A percentile compares a stretch with the other conserved stretches of the same genome.
These are phyloP conservation scores for Glycine latifolia DNA, from an alignment of 306 rosid species.

Conservation along the genomic window DNA sequence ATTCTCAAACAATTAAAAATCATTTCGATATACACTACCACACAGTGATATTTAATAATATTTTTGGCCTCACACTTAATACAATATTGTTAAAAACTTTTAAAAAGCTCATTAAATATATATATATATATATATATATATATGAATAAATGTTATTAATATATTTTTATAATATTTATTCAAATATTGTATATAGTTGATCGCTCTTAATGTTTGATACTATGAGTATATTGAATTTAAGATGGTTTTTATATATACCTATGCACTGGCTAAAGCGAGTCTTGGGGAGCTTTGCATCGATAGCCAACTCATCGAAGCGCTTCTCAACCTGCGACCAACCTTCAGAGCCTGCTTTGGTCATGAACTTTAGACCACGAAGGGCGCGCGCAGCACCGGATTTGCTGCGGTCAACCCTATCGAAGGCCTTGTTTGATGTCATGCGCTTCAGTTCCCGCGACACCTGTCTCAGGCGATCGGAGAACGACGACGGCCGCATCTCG, in stretches of 20 bases:
- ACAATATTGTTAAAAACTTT: too few relatives aligned
- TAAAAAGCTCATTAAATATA: too few relatives aligned
- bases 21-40: too few relatives aligned
- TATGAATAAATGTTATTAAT: too few relatives aligned
- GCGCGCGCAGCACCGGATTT: slow-evolving; percentile 84
- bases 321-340: slow-evolving; percentile 75
- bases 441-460: slow-evolving; percentile 82
- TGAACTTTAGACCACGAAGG: slow-evolving; percentile 71
- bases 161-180: too few relatives aligned
- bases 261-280: slow-evolving; percentile 74
- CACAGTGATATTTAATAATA: too few relatives aligned
- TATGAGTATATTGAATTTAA: too few relatives aligned
- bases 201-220: too few relatives aligned
- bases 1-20: too few relatives aligned
- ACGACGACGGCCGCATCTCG: slow-evolving; percentile 56
- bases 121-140: too few relatives aligned
- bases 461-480: slow-evolving; percentile 59
- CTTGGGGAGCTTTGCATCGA: slow-evolving; percentile 64
- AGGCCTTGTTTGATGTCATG: slow-evolving; percentile 67
- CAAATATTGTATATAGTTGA: too few relatives aligned
- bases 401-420: slow-evolving; percentile 58
- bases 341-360: slow-evolving; percentile 63
- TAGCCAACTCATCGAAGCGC: slow-evolving; percentile 65
- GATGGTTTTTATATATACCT: slow-evolving; percentile 50
- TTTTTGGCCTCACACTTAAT: too few relatives aligned